These are phyloP conservation scores for Cymbidium sinense DNA, from an alignment of 106 monocot genomes.

Conservation along the genomic window DNA sequence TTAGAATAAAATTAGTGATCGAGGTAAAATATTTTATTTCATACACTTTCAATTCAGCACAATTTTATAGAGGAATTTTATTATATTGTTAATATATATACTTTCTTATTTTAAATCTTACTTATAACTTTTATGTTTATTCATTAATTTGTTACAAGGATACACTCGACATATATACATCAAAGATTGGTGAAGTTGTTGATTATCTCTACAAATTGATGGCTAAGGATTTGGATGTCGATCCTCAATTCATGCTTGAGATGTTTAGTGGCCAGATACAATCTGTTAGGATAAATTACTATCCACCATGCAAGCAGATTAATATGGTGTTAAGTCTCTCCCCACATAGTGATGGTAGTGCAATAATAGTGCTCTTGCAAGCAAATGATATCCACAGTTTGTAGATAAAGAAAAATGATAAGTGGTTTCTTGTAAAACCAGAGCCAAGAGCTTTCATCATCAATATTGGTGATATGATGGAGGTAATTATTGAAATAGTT, in stretches of 20 bases:
- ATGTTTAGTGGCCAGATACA: not conserved
- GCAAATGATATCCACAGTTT: conserved; percentile 6
- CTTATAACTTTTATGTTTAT: too few relatives aligned
- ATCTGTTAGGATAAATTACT: conserved; percentile 11
- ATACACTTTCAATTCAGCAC: too few relatives aligned
- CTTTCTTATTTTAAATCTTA: too few relatives aligned
- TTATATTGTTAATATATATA: too few relatives aligned
- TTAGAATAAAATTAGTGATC: too few relatives aligned
- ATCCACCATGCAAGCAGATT: conserved; percentile 1
- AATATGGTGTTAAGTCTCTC: conserved; percentile 8
- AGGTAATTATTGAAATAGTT: conserved; percentile 5
- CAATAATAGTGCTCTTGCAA: conserved; percentile 11
- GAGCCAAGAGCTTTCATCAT: conserved; percentile 2
- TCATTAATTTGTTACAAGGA: conserved; percentile 4
- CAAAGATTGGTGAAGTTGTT: not conserved
- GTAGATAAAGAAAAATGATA: conserved; percentile 13
- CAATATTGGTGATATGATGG: conserved; percentile 8
- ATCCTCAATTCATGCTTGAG: not conserved
- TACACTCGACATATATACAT: not conserved
- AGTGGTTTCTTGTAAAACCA: conserved; percentile 3
- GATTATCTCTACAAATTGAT: not conserved
- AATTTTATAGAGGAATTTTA: too few relatives aligned
- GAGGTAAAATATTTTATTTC: too few relatives aligned
- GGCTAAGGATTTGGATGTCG: not conserved
- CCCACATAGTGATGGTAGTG: conserved; percentile 6